These are phyloP conservation scores for Encephalitozoon cuniculi DNA, from an alignment of 371 early-diverging fungal species.

Conservation along the genomic window DNA sequence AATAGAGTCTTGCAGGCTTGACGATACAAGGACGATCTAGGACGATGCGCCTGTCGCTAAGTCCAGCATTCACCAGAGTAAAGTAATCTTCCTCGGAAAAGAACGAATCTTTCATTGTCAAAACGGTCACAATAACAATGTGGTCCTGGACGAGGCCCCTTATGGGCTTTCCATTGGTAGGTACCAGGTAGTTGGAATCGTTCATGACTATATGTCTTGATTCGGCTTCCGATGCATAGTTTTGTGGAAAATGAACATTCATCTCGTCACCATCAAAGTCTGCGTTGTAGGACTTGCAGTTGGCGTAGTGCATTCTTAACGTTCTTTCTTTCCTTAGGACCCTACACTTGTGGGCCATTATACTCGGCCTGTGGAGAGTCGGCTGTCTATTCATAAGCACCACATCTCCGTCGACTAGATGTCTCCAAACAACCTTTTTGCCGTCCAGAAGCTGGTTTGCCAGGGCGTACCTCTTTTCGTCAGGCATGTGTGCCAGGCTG, in stretches of 20 bases:
- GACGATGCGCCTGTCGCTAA: constrained; percentile 50
- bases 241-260: constrained; percentile 99
- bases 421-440: constrained; percentile 89
- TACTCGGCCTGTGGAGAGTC: constrained; percentile 95
- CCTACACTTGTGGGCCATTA: constrained; percentile 94
- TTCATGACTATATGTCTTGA: constrained; percentile 82
- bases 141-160: constrained; percentile 98
- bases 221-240: constrained; percentile 85
- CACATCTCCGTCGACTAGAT: constrained; percentile 87
- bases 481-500: constrained; percentile 68
- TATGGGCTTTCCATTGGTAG: constrained; percentile 91
- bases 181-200: constrained; percentile 89
- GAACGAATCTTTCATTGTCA: constrained; percentile 80
- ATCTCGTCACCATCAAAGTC: constrained; percentile 99
- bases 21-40: constrained; percentile 45
- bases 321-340: constrained; percentile 92
- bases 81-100: constrained; percentile 79
- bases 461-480: constrained; percentile 79
- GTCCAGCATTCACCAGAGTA: constrained; percentile 75
- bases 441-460: constrained; percentile 75
- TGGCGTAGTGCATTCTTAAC: constrained; percentile 97
- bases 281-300: constrained; percentile 89
- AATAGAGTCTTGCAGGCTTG: constrained; percentile 79
- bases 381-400: constrained; percentile 97
- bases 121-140: constrained; percentile 83